phyloP scores from a whole-genome alignment of 768 basidiomycete species.

The Coprinopsis sp. region DNA sequence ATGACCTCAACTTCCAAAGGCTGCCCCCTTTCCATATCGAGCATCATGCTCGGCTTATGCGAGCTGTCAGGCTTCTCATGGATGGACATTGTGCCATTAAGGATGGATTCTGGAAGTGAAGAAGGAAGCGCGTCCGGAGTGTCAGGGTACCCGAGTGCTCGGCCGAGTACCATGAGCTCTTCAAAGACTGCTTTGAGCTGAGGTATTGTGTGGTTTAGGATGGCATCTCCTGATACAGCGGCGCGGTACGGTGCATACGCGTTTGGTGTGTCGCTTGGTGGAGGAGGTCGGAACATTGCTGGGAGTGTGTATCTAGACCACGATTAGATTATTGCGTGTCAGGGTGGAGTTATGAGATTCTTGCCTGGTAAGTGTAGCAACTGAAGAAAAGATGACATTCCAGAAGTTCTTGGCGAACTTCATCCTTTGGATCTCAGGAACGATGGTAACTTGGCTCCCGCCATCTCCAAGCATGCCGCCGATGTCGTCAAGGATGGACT shows the following conservation, averaged over 20 bases:
- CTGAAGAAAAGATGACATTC: conserved; percentile 54
- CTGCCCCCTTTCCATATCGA: conserved; percentile 48
- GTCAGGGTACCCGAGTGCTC: conserved; percentile 45
- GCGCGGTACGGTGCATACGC: conserved; percentile 30
- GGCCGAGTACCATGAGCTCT: conserved; percentile 35
- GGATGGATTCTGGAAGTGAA: conserved; percentile 31
- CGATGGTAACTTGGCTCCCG: conserved; percentile 42
- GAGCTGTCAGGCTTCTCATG: conserved; percentile 39
- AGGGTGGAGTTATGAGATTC: not conserved
- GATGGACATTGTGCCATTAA: conserved; percentile 34
- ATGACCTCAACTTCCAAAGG: conserved; percentile 69
- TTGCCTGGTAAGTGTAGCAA: conserved; percentile 45
- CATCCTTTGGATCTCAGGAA: conserved; percentile 55
- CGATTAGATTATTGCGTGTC: conserved; percentile 7
- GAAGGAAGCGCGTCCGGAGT: conserved; percentile 43
- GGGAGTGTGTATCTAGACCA: conserved; percentile 37
- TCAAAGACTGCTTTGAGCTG: conserved; percentile 33
- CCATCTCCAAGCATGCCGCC: conserved; percentile 40
- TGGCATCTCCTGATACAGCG: conserved; percentile 25
- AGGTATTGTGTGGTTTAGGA: conserved; percentile 32
- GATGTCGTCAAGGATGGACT: conserved; percentile 40
- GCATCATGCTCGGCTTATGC: conserved; percentile 58
- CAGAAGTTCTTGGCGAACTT: conserved; percentile 64
- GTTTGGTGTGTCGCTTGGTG: conserved; percentile 31
- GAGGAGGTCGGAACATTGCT: conserved; percentile 43